Evolutionary conservation across 345 rosid species (phyloP).

Genomic region (Citropsis articulata): DNA sequence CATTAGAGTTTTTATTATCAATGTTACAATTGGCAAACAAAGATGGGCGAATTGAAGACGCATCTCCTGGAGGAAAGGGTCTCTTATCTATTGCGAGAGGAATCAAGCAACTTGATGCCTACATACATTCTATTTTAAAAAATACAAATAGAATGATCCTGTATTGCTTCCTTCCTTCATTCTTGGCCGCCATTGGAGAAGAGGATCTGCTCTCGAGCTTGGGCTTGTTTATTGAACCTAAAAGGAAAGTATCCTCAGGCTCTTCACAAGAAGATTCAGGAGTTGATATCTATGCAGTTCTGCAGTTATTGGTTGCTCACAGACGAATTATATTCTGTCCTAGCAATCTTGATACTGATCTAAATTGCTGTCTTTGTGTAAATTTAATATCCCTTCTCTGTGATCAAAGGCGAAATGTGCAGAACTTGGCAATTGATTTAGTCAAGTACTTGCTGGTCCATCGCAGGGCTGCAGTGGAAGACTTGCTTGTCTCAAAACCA

Average conservation of each 20-base stretch:
- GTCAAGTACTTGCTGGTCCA: conserved; percentile 81
- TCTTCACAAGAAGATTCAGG: conserved; percentile 65
- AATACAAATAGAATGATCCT: conserved; percentile 85
- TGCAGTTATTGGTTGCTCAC: conserved; percentile 92
- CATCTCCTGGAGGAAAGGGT: conserved; percentile 85
- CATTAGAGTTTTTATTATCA: conserved; percentile 88
- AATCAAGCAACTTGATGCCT: conserved; percentile 83
- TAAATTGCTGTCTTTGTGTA: conserved; percentile 90
- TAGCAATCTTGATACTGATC: conserved; percentile 87
- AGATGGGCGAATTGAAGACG: conserved; percentile 94
- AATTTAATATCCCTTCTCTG: conserved; percentile 78
- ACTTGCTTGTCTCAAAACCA: conserved; percentile 81
- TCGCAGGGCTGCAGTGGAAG: conserved; percentile 87
- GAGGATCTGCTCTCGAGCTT: conserved; percentile 72
- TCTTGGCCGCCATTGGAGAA: conserved; percentile 81
- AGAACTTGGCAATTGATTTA: conserved; percentile 80
- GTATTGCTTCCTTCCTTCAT: conserved; percentile 92
- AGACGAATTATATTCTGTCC: conserved; percentile 90
- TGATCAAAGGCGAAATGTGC: conserved; percentile 81
- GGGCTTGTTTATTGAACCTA: conserved; percentile 74
- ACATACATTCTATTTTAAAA: conserved; percentile 85
- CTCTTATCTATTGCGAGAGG: conserved; percentile 83
- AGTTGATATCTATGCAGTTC: conserved; percentile 72
- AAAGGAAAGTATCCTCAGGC: conserved; percentile 47
- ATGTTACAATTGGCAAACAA: conserved; percentile 97